These are phyloP conservation scores for Quercus bicolor DNA, from an alignment of 306 rosid genomes.

Conservation along the genomic window DNA sequence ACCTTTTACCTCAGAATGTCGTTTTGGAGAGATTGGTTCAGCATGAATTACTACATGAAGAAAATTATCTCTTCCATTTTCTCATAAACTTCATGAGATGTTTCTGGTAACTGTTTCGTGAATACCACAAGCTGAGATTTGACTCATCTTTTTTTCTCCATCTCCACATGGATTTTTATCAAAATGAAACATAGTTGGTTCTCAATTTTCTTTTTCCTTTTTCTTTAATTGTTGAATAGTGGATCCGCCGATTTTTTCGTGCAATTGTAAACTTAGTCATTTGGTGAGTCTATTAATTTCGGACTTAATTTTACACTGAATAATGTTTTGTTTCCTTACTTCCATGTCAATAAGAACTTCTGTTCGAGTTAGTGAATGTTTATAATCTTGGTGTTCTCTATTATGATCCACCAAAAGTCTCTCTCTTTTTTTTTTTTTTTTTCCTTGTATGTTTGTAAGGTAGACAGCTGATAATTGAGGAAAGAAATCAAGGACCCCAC, in stretches of 20 bases:
- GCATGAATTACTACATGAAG: constrained; percentile 47
- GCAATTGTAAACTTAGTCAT: neutral
- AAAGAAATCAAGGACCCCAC: too few species aligned
- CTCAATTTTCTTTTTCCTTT: neutral
- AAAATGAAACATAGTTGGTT: neutral
- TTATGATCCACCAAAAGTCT: too few species aligned
- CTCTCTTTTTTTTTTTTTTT: too few species aligned
- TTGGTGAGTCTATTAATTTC: neutral
- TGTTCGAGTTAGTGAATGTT: neutral
- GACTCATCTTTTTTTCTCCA: neutral
- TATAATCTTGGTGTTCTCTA: neutral
- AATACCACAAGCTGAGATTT: neutral
- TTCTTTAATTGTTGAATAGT: neutral
- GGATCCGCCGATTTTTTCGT: neutral
- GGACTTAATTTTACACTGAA: neutral
- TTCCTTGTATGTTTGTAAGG: too few species aligned
- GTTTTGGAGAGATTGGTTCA: constrained; percentile 51
- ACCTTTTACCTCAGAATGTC: constrained; percentile 55
- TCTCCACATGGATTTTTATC: neutral
- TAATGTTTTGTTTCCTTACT: neutral
- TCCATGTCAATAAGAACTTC: neutral
- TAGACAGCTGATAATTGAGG: too few species aligned
- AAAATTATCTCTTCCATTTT: constrained; percentile 56
- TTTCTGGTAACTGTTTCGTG: constrained; percentile 20
- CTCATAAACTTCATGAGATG: constrained; percentile 44